phyloP scores from a whole-genome alignment of 169 alveolate genomes.

The Eimeria necatrix region DNA sequence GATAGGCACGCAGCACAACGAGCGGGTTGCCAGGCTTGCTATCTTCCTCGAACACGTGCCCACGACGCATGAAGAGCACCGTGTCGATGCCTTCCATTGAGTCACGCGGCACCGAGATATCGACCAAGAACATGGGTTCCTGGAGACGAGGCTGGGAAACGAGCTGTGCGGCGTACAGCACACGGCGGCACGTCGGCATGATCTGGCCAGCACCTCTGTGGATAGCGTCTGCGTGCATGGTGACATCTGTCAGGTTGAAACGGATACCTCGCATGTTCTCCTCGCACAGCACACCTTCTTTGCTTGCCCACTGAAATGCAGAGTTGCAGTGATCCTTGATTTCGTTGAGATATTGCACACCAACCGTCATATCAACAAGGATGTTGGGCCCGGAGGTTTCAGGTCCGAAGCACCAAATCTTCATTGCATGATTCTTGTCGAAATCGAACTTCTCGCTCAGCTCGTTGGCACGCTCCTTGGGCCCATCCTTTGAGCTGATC shows the following conservation, averaged over 20 bases:
- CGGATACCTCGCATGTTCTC: conserved; percentile 99
- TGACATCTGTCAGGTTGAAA: conserved; percentile 98
- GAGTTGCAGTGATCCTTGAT: conserved; percentile 99
- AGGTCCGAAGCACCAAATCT: conserved; percentile 99
- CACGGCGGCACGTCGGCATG: conserved; percentile 98
- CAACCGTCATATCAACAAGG: conserved; percentile 98
- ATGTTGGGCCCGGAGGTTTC: conserved; percentile 99
- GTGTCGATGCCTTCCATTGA: conserved; percentile 98
- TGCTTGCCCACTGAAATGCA: conserved; percentile 99
- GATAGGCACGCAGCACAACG: conserved; percentile 97
- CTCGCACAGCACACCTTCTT: conserved; percentile 99
- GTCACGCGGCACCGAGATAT: conserved; percentile 98
- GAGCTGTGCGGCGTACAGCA: conserved; percentile 97
- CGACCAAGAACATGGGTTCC: conserved; percentile 99
- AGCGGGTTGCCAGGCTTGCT: conserved; percentile 99
- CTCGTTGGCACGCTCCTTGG: conserved; percentile 96
- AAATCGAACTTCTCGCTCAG: conserved; percentile 97
- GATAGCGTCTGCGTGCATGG: conserved; percentile 99
- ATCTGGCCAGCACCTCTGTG: conserved; percentile 99
- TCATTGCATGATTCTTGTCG: conserved; percentile 98
- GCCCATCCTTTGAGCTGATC: conserved; percentile 96
- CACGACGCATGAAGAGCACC: conserved; percentile 98
- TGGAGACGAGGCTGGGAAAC: conserved; percentile 98
- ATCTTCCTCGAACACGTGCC: conserved; percentile 98
- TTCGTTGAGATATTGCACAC: conserved; percentile 98